Conservation (phyloP, 2,329 filamentous ascomycete genomes). For the Helminthosporium solani region DNA sequence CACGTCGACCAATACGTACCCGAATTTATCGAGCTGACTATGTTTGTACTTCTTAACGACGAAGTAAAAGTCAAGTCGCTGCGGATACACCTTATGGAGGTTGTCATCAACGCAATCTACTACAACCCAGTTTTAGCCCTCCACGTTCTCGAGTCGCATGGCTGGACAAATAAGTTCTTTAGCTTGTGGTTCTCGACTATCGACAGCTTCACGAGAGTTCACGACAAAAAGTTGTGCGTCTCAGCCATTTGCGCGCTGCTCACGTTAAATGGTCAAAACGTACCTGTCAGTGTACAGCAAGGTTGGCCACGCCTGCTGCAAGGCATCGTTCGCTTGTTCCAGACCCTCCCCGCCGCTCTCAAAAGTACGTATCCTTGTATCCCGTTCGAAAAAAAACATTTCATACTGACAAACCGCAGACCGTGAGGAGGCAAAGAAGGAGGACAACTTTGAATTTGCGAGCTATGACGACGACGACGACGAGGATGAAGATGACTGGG, state of each 20-base stretch:
- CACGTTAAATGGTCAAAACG: conserved; percentile 73
- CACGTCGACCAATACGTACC: conserved; percentile 85
- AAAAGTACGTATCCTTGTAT: conserved; percentile 62
- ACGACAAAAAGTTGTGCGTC: conserved; percentile 98
- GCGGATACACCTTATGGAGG: conserved; percentile 95
- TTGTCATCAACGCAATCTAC: conserved; percentile 97
- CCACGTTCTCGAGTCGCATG: conserved; percentile 83
- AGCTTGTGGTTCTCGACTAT: conserved; percentile 97
- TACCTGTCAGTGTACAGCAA: conserved; percentile 88
- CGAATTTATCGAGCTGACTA: conserved; percentile 85
- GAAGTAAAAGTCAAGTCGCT: conserved; percentile 90
- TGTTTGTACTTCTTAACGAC: conserved; percentile 73
- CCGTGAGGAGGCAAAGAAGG: conserved; percentile 87
- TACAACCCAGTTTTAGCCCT: conserved; percentile 89
- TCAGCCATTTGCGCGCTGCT: conserved; percentile 87
- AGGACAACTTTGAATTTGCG: conserved; percentile 72
- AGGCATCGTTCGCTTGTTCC: conserved; percentile 88
- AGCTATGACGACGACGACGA: conserved; percentile 75
- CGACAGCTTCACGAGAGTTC: conserved; percentile 86
- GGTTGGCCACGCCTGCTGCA: conserved; percentile 91
- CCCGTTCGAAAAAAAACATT: conserved; percentile 8
- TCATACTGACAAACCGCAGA: conserved; percentile 51
- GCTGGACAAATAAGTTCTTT: conserved; percentile 99
- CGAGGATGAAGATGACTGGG: conserved; percentile 82
- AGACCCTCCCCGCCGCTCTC: conserved; percentile 81